Percentiles rank a stretch among this genome's conserved stretches.
Evolutionary conservation across 306 rosid genomes (phyloP).

Genomic region (Styphnolobium japonicum): DNA sequence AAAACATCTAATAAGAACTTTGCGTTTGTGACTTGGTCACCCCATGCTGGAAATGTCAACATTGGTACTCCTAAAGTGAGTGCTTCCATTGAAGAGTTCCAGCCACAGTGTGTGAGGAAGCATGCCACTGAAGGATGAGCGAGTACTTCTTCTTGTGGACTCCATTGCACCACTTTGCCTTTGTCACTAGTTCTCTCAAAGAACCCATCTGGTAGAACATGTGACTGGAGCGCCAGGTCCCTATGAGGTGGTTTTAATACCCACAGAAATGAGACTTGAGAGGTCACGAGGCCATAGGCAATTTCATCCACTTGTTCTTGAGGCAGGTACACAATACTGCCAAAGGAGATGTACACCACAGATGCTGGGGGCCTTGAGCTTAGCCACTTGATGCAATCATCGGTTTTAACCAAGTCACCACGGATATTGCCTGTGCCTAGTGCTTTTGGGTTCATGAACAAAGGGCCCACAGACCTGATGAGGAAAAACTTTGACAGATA

Average conservation of each 20-base stretch:
- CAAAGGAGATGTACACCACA: constrained; percentile 68
- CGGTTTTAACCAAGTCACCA: constrained; percentile 29
- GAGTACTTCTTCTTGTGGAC: constrained; percentile 49
- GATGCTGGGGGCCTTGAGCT: constrained; percentile 33
- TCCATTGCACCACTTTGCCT: constrained; percentile 54
- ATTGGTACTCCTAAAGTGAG: constrained; percentile 41
- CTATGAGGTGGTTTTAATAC: constrained; percentile 36
- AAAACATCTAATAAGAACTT: constrained; percentile 46
- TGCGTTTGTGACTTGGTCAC: constrained; percentile 55
- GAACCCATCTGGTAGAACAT: constrained; percentile 35
- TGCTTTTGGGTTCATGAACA: constrained; percentile 45
- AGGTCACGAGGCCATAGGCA: constrained; percentile 53
- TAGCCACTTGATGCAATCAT: constrained; percentile 49
- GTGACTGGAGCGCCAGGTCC: neutral
- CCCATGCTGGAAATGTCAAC: constrained; percentile 54
- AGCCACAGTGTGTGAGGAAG: constrained; percentile 52
- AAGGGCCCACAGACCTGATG: constrained; percentile 51
- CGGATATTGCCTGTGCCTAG: neutral
- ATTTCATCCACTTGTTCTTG: constrained; percentile 65
- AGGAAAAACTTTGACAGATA: constrained; percentile 25
- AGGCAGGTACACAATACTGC: constrained; percentile 46
- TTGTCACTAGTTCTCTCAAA: constrained; percentile 34
- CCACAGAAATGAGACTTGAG: constrained; percentile 53
- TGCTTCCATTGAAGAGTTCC: constrained; percentile 54
- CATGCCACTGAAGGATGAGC: constrained; percentile 42